phyloP scores from a whole-genome alignment of 2,329 filamentous ascomycete genomes.

The Cladophialophora yegresii region DNA sequence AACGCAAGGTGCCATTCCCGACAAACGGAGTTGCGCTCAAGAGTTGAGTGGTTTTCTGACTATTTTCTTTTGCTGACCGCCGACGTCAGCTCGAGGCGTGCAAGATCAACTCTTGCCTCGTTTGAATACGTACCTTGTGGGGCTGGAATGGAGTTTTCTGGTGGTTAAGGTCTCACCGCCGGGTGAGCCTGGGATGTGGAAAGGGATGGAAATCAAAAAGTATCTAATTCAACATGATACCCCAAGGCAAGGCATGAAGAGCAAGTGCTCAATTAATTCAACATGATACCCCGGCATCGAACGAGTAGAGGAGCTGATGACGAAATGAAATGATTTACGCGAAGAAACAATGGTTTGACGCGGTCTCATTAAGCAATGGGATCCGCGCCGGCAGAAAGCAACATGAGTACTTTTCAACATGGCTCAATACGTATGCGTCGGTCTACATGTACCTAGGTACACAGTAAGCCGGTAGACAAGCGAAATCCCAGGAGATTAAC shows the following conservation, averaged over 20 bases:
- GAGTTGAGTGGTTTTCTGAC: constrained; percentile 11
- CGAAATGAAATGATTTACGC: constrained; percentile 21
- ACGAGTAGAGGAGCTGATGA: neutral
- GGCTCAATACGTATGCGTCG: constrained; percentile 2
- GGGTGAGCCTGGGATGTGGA: neutral
- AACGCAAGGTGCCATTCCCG: constrained; percentile 23
- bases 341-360: constrained; percentile 3
- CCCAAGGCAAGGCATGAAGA: constrained; percentile 10
- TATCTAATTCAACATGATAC: constrained; percentile 35
- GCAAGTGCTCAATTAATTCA: constrained; percentile 4
- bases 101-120: constrained; percentile 16
- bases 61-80: neutral
- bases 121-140: neutral
- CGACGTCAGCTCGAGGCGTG: neutral
- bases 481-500: neutral
- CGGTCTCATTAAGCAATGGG: neutral
- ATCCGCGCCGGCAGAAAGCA: neutral
- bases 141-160: neutral
- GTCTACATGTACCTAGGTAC: neutral
- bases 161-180: neutral
- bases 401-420: constrained; percentile 1
- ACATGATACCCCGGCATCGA: constrained; percentile 5
- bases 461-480: neutral
- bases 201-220: constrained; percentile 11
- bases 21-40: constrained; percentile 16